Percentiles rank a stretch among this genome's conserved stretches.
Conservation (phyloP, 306 rosid species). For the Arachis stenosperma region DNA sequence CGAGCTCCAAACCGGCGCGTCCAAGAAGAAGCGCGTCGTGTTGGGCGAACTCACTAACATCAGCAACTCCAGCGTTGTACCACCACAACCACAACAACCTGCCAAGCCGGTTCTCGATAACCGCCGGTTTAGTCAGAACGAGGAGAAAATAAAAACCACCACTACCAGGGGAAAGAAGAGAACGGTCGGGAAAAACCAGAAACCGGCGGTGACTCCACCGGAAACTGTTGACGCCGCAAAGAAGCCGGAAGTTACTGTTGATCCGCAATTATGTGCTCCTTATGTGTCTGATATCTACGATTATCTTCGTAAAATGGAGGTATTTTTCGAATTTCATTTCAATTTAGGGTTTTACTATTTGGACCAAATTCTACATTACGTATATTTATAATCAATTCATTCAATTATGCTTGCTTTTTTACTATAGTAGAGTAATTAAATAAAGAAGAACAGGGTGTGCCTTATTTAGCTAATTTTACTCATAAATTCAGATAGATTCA, state of each 20-base stretch:
- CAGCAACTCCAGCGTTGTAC: constrained; percentile 35
- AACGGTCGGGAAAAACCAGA: constrained; percentile 10
- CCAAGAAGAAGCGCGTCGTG: constrained; percentile 70
- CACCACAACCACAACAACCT: not conserved
- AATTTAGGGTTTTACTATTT: not conserved
- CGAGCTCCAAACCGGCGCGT: constrained; percentile 33
- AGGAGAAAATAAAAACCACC: not conserved
- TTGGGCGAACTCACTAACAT: constrained; percentile 68
- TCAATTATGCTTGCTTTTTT: not conserved
- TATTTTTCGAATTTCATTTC: constrained; percentile 9
- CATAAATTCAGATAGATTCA: not conserved
- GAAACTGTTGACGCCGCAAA: not conserved
- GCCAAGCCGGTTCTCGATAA: not conserved
- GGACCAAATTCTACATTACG: not conserved
- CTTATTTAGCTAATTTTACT: not conserved
- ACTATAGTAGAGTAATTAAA: not conserved
- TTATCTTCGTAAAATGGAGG: constrained; percentile 80
- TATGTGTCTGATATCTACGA: constrained; percentile 71
- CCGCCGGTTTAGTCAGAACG: not conserved
- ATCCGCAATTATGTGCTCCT: constrained; percentile 64
- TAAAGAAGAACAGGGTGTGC: not conserved
- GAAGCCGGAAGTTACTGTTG: constrained; percentile 29
- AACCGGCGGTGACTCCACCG: not conserved
- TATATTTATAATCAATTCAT: too few relatives aligned
- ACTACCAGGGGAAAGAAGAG: not conserved